Percentiles rank a stretch among this genome's conserved stretches.
Conservation (phyloP, 2,329 filamentous ascomycete species). For the Colletotrichum salicis region DNA sequence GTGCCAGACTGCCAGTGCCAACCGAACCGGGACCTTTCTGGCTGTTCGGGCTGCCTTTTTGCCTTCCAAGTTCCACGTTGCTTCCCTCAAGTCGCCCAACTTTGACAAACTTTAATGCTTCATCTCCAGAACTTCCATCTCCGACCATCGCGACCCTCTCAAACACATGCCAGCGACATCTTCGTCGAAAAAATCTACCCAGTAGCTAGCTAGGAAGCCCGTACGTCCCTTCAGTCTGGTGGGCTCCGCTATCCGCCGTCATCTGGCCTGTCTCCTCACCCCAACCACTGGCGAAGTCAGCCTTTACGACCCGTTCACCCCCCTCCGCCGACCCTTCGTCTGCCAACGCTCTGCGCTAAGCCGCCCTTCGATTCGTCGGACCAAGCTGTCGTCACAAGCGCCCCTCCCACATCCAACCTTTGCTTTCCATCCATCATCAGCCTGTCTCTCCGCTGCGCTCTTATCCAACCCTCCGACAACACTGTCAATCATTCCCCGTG, state of each 20-base stretch:
- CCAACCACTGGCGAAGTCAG: slow-evolving; percentile 5
- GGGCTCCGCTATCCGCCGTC: neutral
- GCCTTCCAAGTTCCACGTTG: slow-evolving; percentile 3
- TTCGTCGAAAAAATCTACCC: neutral
- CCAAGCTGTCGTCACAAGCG: slow-evolving; percentile 4
- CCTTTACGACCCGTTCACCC: neutral
- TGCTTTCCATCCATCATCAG: neutral
- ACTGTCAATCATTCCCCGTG: neutral
- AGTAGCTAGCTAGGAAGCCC: neutral
- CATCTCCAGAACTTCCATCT: neutral
- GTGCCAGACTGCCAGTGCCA: slow-evolving; percentile 5
- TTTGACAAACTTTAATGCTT: slow-evolving; percentile 5
- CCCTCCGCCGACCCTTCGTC: slow-evolving; percentile 1
- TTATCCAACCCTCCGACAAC: neutral
- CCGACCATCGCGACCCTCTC: neutral
- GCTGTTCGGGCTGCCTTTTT: neutral
- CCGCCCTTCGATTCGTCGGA: slow-evolving; percentile 25
- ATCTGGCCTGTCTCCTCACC: neutral
- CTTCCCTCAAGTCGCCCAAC: neutral
- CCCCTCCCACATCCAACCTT: slow-evolving; percentile 6
- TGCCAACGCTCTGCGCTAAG: slow-evolving; percentile 17
- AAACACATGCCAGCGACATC: neutral
- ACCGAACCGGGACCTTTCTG: neutral
- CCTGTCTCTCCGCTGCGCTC: neutral
- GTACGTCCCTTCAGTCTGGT: neutral